Evolutionary conservation across 345 rosid species (phyloP).

Genomic region (Ricinus communis): DNA sequence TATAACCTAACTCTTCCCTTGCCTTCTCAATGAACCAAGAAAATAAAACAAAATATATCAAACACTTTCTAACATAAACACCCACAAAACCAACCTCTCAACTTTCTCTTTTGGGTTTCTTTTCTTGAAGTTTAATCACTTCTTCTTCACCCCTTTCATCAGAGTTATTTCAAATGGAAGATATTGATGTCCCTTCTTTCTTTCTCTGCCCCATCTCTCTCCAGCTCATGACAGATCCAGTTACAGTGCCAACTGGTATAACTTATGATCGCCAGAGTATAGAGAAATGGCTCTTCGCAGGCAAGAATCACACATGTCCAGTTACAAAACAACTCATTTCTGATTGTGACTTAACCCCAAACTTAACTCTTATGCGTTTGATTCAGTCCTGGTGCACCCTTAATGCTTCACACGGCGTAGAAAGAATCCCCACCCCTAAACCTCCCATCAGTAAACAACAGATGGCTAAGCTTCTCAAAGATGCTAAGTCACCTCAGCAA

Average conservation of each 20-base stretch:
- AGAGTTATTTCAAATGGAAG: conserved; percentile 45
- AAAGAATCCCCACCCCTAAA: conserved; percentile 89
- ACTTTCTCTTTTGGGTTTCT: too few species aligned
- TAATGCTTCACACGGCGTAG: conserved; percentile 73
- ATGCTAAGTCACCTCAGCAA: conserved; percentile 45
- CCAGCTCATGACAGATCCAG: conserved; percentile 76
- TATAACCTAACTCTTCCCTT: conserved; percentile 28
- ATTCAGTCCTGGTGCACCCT: conserved; percentile 93
- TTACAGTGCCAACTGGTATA: conserved; percentile 58
- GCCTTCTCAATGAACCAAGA: conserved; percentile 28
- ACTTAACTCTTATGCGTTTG: conserved; percentile 80
- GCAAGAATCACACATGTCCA: conserved; percentile 58
- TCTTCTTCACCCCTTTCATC: conserved; percentile 11
- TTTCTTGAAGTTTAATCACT: not conserved
- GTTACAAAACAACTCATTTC: conserved; percentile 64
- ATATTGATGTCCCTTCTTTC: conserved; percentile 58
- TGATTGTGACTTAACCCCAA: conserved; percentile 69
- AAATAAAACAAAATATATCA: conserved; percentile 39
- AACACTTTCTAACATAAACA: conserved; percentile 9
- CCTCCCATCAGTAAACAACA: conserved; percentile 58
- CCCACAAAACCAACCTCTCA: conserved; percentile 11
- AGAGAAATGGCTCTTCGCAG: conserved; percentile 59
- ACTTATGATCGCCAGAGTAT: conserved; percentile 70
- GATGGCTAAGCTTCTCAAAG: conserved; percentile 53
- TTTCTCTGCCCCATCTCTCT: conserved; percentile 76